A percentile compares a stretch with the other conserved stretches of the same genome.
Conservation (phyloP, 768 basidiomycete genomes). For the Lentinula aciculospora region DNA sequence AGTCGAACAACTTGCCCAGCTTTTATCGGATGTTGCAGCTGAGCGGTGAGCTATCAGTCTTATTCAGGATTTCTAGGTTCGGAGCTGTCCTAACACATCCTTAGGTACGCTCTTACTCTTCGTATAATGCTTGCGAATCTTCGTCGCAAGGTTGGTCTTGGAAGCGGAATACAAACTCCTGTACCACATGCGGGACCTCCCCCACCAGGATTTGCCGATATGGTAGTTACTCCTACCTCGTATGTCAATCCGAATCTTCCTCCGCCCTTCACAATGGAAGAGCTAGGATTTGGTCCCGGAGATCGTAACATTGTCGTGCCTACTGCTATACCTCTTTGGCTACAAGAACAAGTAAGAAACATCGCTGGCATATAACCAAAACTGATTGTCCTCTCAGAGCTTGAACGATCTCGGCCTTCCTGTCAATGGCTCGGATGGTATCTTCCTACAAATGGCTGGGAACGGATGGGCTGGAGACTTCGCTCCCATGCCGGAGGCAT, state of each 20-base stretch:
- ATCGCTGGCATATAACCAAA: conserved; percentile 9
- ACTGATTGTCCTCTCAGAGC: conserved; percentile 41
- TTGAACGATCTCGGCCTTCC: conserved; percentile 87
- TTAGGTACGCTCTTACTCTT: conserved; percentile 81
- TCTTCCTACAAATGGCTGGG: conserved; percentile 74
- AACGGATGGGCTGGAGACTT: conserved; percentile 79
- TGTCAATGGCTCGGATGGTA: conserved; percentile 86
- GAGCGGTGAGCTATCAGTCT: conserved; percentile 50
- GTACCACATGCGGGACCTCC: conserved; percentile 48
- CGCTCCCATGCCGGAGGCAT: conserved; percentile 75
- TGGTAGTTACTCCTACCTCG: conserved; percentile 52
- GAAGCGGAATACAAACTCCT: conserved; percentile 40
- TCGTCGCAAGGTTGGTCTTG: conserved; percentile 78
- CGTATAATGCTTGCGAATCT: conserved; percentile 93
- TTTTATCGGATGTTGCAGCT: conserved; percentile 89
- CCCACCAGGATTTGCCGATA: conserved; percentile 47
- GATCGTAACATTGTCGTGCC: conserved; percentile 64
- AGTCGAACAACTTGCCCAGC: conserved; percentile 86
- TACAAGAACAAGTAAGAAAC: conserved; percentile 75
- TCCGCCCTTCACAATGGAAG: conserved; percentile 77
- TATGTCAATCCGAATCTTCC: conserved; percentile 49
- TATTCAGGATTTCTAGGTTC: not conserved
- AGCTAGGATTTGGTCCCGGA: conserved; percentile 59
- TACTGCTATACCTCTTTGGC: conserved; percentile 81
- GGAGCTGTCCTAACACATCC: not conserved